phyloP scores from a whole-genome alignment of 805 yeast species.

The Hanseniaspora mollemarum region DNA sequence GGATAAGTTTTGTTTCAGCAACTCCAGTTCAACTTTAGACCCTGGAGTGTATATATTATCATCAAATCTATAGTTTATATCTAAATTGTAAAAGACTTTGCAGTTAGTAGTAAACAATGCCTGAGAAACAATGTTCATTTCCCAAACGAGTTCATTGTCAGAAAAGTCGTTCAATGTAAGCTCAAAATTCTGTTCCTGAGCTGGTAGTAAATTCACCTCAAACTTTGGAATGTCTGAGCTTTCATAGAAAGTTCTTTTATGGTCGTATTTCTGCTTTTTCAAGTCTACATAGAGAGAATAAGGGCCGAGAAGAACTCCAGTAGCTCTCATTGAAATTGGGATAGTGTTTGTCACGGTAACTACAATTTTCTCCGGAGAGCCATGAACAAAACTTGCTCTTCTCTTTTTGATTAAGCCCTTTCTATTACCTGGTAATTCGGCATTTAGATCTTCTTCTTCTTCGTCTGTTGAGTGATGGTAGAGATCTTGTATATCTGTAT shows the following conservation, averaged over 20 bases:
- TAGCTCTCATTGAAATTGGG: slow-evolving; percentile 42
- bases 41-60: slow-evolving; percentile 20
- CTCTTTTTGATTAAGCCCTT: background rate
- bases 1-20: slow-evolving; percentile 24
- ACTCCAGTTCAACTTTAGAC: slow-evolving; percentile 21
- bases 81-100: slow-evolving; percentile 50
- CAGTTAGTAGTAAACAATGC: slow-evolving; percentile 54
- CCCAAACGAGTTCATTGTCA: slow-evolving; percentile 46
- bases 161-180: slow-evolving; percentile 54
- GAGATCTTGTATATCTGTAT: slow-evolving; percentile 16
- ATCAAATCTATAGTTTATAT: slow-evolving; percentile 36
- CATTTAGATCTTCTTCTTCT: slow-evolving; percentile 23
- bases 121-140: slow-evolving; percentile 60
- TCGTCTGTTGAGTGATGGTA: slow-evolving; percentile 24
- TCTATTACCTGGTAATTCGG: background rate
- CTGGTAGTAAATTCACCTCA: slow-evolving; percentile 62
- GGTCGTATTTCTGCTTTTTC: slow-evolving; percentile 43
- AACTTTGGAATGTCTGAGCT: slow-evolving; percentile 69
- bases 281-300: slow-evolving; percentile 64
- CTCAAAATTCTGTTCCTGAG: slow-evolving; percentile 50
- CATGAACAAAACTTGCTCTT: background rate
- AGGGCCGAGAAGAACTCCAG: slow-evolving; percentile 58
- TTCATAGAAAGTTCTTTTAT: slow-evolving; percentile 40
- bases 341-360: slow-evolving; percentile 54
- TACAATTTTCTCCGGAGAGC: slow-evolving; percentile 29